These are phyloP conservation scores for Verticillium zaregamsianum DNA, from an alignment of 2,329 filamentous ascomycete species.

Conservation along the genomic window DNA sequence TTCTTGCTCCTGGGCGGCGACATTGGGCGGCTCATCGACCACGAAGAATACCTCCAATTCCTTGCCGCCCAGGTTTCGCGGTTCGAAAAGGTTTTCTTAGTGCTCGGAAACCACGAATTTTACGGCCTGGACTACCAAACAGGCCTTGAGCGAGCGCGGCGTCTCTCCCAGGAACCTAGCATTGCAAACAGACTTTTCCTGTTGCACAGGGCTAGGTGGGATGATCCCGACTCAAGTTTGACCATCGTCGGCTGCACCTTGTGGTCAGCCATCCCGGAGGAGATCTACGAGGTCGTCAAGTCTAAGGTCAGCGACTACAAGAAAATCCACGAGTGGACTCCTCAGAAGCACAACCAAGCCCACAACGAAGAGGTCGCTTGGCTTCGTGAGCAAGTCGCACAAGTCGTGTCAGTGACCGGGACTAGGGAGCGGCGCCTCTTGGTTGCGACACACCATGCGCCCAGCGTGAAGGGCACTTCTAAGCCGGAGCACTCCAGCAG, in stretches of 20 bases:
- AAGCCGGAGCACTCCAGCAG: slow-evolving; percentile 42
- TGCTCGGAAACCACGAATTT: slow-evolving; percentile 53
- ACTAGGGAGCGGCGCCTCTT: slow-evolving; percentile 32
- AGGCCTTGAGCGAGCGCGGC: slow-evolving; percentile 30
- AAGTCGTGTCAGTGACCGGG: neutral
- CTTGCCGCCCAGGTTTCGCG: slow-evolving; percentile 32
- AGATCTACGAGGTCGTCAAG: slow-evolving; percentile 31
- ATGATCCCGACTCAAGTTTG: slow-evolving; percentile 33
- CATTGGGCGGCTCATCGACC: slow-evolving; percentile 44
- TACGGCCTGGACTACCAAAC: slow-evolving; percentile 36
- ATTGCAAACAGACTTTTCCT: slow-evolving; percentile 35
- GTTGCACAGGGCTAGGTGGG: slow-evolving; percentile 36
- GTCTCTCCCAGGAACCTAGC: slow-evolving; percentile 31
- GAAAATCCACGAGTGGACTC: slow-evolving; percentile 47
- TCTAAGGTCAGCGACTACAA: slow-evolving; percentile 49
- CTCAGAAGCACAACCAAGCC: slow-evolving; percentile 41
- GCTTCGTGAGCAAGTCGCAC: slow-evolving; percentile 28
- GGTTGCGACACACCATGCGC: slow-evolving; percentile 55
- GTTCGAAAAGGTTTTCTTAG: slow-evolving; percentile 41
- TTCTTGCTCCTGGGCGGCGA: slow-evolving; percentile 45
- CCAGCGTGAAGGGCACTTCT: slow-evolving; percentile 43
- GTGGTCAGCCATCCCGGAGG: slow-evolving; percentile 45
- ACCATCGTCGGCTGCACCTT: slow-evolving; percentile 55
- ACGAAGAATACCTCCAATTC: slow-evolving; percentile 38
- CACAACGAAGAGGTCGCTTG: slow-evolving; percentile 46